Evolutionary conservation across 805 yeast species (phyloP), one percentile per base, ranked within the genome.

Genomic region (Nakazawaea populi): DNA sequence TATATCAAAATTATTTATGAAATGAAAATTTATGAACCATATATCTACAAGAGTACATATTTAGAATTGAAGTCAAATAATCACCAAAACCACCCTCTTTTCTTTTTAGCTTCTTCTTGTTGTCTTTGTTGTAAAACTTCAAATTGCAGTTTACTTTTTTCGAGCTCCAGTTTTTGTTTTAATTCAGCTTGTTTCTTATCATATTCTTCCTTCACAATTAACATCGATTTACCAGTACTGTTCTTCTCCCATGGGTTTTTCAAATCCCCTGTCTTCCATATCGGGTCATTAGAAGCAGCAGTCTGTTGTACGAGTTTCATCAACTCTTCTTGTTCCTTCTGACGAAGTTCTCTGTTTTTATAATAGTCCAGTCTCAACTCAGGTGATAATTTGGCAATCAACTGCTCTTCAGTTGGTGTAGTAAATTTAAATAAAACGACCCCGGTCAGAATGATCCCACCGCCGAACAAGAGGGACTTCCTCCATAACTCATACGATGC

Each of bases 351-450:
- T 56, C 72, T 75, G 59, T 85, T 83, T 49, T 74, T 70, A 57
- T 85, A 90, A 64, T 87, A 89, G 54, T 87, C 85, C 24, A 82
- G 82, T 55, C 89, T 74, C 42, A 90, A 71, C 62, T 91, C 96
- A 1, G 98, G 97, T 6, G 96, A 86, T 56, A 90, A 74, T 47
- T 76, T 67, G 0, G 83, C 80, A 40, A 90, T 75, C 44, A 91
- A 66, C 61, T 91, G 79, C 58, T 89, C 96, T 56, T 88, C 96
- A 1, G 91, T 79, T 3, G 98, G 98, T 0, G 89, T 83, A 0
- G 91, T 81, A 65, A 80, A 87, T 55, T 83, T 85, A 69, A 69
- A 85, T 14, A 86, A 70, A 5, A 87, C 56, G 0, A 83, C 79
- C n/a, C 97, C 98, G 0, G 80, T 59, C 5, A 85, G 88, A 2